Base-by-base conservation (phyloP, 257 asterid species). In the Lavandula angustifolia region DNA sequence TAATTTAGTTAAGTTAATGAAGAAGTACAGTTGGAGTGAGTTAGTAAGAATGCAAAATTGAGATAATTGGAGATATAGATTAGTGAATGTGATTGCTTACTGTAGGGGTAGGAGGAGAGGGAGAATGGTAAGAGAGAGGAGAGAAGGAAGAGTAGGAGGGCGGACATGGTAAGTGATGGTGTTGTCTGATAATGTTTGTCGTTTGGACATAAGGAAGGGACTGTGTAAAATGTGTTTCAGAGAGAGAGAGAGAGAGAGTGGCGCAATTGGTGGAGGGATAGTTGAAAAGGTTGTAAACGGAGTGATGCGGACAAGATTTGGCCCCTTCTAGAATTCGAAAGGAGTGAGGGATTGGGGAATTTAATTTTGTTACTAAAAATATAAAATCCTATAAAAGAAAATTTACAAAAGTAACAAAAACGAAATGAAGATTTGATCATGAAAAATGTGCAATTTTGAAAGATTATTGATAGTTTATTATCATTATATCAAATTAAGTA, bases 181-280 rank as follows among this genome's bases (percentile, higher is more conserved):
- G 72, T 2, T 51, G 62, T 53, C 67, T 59, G 76, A 7, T 66
- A 54, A 70, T 75, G 79, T 27, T 57, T 56, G 71, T 56, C 41
- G 69, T 37, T 54, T 46, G 73, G 78, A 67, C 78, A 73, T 60
- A 73, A 54, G 74, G 55, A 61, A 13, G 64, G 34, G 56, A 56
- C 60, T 75, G 70, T 60, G 63, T 59, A 58, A 59, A 14, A 43
- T 29, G 10, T 2, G 58, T 12, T 60, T 11, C 60, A 32, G 68
- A 13, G 50, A 17, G 63, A 41, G 55, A 70, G 64, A 59, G 67
- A 42, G 62, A 34, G 64, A 56, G 75, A 54, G 55, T 38, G 62
- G 75, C 79, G 79, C 72, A 54, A 75, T 75, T 60, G 59, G 73
- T 64, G 79, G 79, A 9, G 62, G 61, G 11, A 42, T 3, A 22